A percentile compares a stretch with the other conserved stretches of the same genome.
Conservation (phyloP, 345 rosid species). For the Salix arbutifolia region DNA sequence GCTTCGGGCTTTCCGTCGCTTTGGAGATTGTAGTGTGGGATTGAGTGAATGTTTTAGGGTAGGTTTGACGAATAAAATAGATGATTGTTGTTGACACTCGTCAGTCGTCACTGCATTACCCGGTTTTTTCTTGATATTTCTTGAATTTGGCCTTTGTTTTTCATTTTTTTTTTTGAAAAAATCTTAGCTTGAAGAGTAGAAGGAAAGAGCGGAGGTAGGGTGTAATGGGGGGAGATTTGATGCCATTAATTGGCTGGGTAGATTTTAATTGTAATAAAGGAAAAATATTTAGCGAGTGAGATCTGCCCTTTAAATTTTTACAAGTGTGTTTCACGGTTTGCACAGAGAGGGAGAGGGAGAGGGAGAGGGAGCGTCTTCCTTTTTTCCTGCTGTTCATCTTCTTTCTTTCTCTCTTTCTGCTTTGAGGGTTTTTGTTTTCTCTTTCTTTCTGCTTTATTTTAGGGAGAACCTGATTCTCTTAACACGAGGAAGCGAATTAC, state of each 20-base stretch:
- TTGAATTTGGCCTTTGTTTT: too few relatives aligned
- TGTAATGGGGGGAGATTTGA: neutral
- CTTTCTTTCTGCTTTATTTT: conserved; percentile 36
- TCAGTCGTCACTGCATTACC: neutral
- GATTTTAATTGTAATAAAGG: neutral
- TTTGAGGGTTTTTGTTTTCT: neutral
- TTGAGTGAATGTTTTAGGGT: too few relatives aligned
- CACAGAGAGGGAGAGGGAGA: conserved; percentile 16
- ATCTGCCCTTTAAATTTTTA: neutral
- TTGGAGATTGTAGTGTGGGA: too few relatives aligned
- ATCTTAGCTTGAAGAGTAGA: neutral
- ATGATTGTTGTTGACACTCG: neutral
- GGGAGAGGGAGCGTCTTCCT: neutral
- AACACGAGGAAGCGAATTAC: conserved; percentile 60
- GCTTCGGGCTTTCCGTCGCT: neutral
- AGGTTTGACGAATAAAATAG: neutral
- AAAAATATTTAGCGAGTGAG: neutral
- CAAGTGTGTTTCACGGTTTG: conserved; percentile 43
- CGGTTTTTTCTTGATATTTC: neutral
- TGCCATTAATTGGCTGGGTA: neutral
- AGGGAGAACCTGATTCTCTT: conserved; percentile 84
- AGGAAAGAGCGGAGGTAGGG: neutral
- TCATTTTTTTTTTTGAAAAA: too few relatives aligned
- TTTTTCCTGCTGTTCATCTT: neutral
- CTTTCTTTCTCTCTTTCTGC: neutral